A percentile compares a stretch with the other conserved stretches of the same genome.
phyloP scores from a whole-genome alignment of 2,329 filamentous ascomycete genomes.

The Epichloe coenophiala region DNA sequence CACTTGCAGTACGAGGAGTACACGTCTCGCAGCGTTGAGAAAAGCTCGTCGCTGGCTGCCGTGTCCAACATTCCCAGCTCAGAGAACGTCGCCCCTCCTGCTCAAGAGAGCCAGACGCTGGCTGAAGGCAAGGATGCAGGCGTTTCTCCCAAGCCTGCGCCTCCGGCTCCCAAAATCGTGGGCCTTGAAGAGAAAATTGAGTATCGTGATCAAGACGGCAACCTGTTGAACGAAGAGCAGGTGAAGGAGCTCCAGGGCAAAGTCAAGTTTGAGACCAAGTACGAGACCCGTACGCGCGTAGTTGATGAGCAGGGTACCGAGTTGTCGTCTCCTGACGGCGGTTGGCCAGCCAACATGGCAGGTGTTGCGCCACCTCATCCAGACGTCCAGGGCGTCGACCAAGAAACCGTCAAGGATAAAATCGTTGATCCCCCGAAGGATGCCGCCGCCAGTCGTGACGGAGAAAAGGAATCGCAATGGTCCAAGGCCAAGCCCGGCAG shows the following conservation, averaged over 20 bases:
- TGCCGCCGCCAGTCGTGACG: constrained; percentile 37
- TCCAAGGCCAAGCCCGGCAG: constrained; percentile 48
- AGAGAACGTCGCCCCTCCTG: constrained; percentile 7
- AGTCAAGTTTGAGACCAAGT: constrained; percentile 88
- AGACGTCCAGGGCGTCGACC: constrained; percentile 47
- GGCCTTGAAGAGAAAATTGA: constrained; percentile 70
- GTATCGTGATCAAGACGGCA: constrained; percentile 70
- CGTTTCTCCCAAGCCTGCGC: constrained; percentile 37
- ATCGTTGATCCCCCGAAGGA: constrained; percentile 26
- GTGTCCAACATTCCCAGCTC: constrained; percentile 15
- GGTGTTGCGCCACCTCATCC: constrained; percentile 45
- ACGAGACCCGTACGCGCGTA: constrained; percentile 84
- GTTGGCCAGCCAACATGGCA: constrained; percentile 21
- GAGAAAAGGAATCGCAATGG: constrained; percentile 43
- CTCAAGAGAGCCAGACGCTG: neutral
- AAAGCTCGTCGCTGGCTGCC: constrained; percentile 16
- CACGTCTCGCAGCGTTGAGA: constrained; percentile 5
- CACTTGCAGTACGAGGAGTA: constrained; percentile 6
- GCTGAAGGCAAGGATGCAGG: constrained; percentile 9
- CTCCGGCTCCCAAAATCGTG: constrained; percentile 35
- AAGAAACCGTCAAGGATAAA: constrained; percentile 37
- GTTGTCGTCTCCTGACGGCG: constrained; percentile 35
- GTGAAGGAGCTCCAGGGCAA: constrained; percentile 79
- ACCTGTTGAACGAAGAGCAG: constrained; percentile 70
- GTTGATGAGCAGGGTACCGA: constrained; percentile 72